A percentile compares a stretch with the other conserved stretches of the same genome.
Conservation (phyloP, 75 land plant genomes). For the Cunninghamia lanceolata region DNA sequence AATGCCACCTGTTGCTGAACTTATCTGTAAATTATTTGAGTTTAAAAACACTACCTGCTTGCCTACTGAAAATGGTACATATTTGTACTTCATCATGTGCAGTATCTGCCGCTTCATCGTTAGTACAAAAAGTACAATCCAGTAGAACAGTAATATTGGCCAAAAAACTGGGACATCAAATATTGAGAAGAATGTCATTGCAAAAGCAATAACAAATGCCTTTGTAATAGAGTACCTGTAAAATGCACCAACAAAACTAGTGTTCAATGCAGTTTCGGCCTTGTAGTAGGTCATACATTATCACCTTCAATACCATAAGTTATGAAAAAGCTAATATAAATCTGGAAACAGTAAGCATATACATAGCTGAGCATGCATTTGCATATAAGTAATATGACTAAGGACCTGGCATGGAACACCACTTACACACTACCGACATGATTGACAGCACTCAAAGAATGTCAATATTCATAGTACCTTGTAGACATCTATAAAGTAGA, state of each 20-base stretch:
- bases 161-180: constrained; percentile 72
- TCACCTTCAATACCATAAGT: neutral
- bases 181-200: constrained; percentile 53
- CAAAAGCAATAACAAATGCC: constrained; percentile 54
- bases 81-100: constrained; percentile 75
- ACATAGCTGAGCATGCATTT: neutral
- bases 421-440: neutral
- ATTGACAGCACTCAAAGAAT: neutral
- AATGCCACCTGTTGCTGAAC: neutral
- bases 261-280: neutral
- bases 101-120: constrained; percentile 79
- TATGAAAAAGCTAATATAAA: neutral
- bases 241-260: neutral
- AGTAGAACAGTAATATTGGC: constrained; percentile 62
- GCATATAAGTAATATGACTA: neutral
- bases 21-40: neutral
- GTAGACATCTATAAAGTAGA: neutral
- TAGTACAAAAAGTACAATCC: constrained; percentile 67
- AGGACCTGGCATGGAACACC: neutral
- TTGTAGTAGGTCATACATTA: neutral
- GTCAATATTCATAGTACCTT: neutral
- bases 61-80: constrained; percentile 56
- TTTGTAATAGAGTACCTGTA: constrained; percentile 67
- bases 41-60: constrained; percentile 37
- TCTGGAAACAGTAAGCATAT: neutral